Conservation (phyloP, 371 early-diverging fungal species). For the Mortierella sp. region DNA sequence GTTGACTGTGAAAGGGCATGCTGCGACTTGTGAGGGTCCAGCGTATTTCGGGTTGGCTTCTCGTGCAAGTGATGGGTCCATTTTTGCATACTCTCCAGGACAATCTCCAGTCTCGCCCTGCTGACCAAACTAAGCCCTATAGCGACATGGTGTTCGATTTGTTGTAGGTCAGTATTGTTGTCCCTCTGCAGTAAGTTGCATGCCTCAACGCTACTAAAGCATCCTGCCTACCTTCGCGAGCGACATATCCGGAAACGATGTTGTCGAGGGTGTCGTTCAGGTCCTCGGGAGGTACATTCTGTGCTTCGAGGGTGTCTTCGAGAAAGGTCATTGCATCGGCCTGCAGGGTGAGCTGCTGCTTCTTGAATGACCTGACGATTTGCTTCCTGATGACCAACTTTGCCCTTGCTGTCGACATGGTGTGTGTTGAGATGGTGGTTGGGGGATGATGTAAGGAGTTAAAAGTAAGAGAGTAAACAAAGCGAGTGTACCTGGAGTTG, state of each 20-base stretch:
- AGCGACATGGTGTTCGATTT: background rate
- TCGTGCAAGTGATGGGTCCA: slow-evolving; percentile 56
- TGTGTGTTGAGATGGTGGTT: background rate
- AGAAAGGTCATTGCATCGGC: slow-evolving; percentile 52
- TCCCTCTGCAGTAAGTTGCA: background rate
- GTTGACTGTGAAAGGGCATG: slow-evolving; percentile 2
- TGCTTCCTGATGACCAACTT: slow-evolving; percentile 43
- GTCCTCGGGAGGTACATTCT: slow-evolving; percentile 49
- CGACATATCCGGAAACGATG: slow-evolving; percentile 52
- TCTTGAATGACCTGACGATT: slow-evolving; percentile 53
- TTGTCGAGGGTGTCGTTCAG: slow-evolving; percentile 54
- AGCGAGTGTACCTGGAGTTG: background rate
- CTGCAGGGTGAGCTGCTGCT: slow-evolving; percentile 56
- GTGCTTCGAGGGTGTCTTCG: slow-evolving; percentile 44
- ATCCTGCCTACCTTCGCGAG: slow-evolving; percentile 39
- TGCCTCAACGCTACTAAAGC: background rate
- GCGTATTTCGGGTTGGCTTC: slow-evolving; percentile 43
- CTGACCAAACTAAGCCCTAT: slow-evolving; percentile 46
- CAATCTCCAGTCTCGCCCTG: slow-evolving; percentile 37
- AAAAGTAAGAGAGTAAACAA: background rate
- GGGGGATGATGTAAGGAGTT: background rate
- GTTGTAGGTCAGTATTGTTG: background rate
- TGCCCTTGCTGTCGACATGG: slow-evolving; percentile 48
- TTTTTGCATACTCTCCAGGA: slow-evolving; percentile 58
- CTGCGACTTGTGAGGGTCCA: slow-evolving; percentile 53